These are phyloP conservation scores for Nakaseomyces nivariensis DNA, from an alignment of 1,139 yeast species.

Conservation along the genomic window DNA sequence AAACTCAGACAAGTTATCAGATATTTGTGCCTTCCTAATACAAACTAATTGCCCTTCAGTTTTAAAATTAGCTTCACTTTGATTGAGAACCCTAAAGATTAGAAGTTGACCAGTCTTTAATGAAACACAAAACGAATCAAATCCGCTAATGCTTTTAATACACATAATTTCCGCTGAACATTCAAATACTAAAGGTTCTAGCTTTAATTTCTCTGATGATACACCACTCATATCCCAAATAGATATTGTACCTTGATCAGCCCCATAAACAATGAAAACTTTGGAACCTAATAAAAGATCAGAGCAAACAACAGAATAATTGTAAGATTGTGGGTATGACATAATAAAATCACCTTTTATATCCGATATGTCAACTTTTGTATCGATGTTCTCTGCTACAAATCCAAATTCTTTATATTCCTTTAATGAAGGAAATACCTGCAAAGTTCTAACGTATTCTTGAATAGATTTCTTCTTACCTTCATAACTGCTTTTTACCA, in stretches of 20 bases:
- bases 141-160: slow-evolving; percentile 45
- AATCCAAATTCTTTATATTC: slow-evolving; percentile 66
- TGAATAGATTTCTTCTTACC: slow-evolving; percentile 60
- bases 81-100: slow-evolving; percentile 47
- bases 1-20: slow-evolving; percentile 33
- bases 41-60: neutral
- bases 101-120: slow-evolving; percentile 55
- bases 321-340: slow-evolving; percentile 45
- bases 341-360: slow-evolving; percentile 46
- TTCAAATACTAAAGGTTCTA: slow-evolving; percentile 43
- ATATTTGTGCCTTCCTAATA: slow-evolving; percentile 26
- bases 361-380: slow-evolving; percentile 25
- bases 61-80: slow-evolving; percentile 32
- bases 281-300: slow-evolving; percentile 49
- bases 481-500: slow-evolving; percentile 43
- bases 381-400: slow-evolving; percentile 12
- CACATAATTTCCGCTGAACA: slow-evolving; percentile 41
- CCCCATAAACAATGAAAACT: slow-evolving; percentile 66
- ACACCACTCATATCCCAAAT: slow-evolving; percentile 70
- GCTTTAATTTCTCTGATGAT: slow-evolving; percentile 54
- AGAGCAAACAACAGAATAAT: slow-evolving; percentile 44
- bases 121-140: slow-evolving; percentile 60
- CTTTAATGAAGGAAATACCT: slow-evolving; percentile 46
- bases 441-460: slow-evolving; percentile 44
- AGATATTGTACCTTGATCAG: slow-evolving; percentile 59